These are phyloP conservation scores for Taphrina deformans DNA, from an alignment of 1,139 yeast genomes.

Conservation along the genomic window DNA sequence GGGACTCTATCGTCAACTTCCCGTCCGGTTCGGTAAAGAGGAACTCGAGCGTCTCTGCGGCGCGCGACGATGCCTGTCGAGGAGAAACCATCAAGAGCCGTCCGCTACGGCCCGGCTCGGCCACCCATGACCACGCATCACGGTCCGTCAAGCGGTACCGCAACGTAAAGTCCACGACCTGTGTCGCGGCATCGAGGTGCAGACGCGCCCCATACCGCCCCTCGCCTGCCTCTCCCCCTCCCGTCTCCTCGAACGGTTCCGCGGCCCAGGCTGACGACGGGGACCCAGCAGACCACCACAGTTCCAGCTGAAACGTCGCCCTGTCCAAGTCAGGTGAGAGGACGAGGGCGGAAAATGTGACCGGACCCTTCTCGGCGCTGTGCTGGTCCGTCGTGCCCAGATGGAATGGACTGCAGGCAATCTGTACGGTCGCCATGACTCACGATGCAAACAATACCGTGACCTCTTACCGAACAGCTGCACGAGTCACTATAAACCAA, in stretches of 20 bases:
- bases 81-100: neutral
- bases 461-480: too few species aligned
- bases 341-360: neutral
- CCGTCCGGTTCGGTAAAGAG: neutral
- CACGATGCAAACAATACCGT: neutral
- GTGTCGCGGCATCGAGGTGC: neutral
- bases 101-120: neutral
- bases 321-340: neutral
- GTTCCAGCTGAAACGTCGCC: neutral
- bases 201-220: neutral
- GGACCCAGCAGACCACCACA: neutral
- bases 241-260: neutral
- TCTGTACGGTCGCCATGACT: neutral
- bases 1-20: neutral
- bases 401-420: neutral
- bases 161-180: neutral
- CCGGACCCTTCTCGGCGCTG: neutral
- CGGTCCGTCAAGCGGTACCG: neutral
- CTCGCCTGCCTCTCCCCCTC: neutral
- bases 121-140: neutral
- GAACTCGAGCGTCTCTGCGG: neutral
- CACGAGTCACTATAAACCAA: too few species aligned
- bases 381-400: neutral
- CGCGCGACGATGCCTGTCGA: neutral
- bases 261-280: neutral